These are phyloP conservation scores for Inga laurina DNA, from an alignment of 306 rosid species.

Conservation along the genomic window DNA sequence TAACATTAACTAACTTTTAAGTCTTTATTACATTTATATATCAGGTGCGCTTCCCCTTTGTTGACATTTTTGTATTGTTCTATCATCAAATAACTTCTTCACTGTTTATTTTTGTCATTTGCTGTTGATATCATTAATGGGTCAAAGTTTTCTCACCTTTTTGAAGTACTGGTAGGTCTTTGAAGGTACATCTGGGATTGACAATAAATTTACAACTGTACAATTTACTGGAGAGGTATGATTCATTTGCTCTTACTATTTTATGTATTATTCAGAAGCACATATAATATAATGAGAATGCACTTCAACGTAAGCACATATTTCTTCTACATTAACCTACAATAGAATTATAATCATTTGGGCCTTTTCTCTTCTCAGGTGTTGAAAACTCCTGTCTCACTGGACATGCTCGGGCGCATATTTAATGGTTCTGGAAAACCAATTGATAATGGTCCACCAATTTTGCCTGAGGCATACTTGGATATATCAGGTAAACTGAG, in stretches of 20 bases:
- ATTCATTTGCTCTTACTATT: conserved; percentile 30
- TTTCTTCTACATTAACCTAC: conserved; percentile 22
- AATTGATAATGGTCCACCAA: conserved; percentile 97
- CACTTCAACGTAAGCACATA: neutral
- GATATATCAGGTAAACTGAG: conserved; percentile 78
- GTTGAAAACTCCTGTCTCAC: conserved; percentile 95
- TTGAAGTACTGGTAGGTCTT: conserved; percentile 61
- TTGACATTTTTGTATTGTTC: conserved; percentile 10
- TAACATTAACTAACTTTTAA: neutral
- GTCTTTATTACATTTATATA: too few relatives aligned
- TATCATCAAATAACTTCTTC: conserved; percentile 3
- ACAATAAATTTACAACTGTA: conserved; percentile 95
- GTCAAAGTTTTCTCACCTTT: conserved; percentile 17
- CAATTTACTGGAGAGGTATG: conserved; percentile 99
- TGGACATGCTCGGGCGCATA: conserved; percentile 98
- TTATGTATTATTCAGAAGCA: neutral
- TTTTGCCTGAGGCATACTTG: conserved; percentile 97
- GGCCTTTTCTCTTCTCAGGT: conserved; percentile 51
- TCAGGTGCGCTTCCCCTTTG: neutral
- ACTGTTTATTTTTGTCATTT: conserved; percentile 17
- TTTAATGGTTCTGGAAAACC: conserved; percentile 99
- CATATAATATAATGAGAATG: neutral
- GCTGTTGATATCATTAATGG: neutral
- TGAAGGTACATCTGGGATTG: conserved; percentile 99
- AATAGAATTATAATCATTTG: conserved; percentile 13